Conservation (phyloP, 2,329 filamentous ascomycete genomes). For the Aureobasidium musti region DNA sequence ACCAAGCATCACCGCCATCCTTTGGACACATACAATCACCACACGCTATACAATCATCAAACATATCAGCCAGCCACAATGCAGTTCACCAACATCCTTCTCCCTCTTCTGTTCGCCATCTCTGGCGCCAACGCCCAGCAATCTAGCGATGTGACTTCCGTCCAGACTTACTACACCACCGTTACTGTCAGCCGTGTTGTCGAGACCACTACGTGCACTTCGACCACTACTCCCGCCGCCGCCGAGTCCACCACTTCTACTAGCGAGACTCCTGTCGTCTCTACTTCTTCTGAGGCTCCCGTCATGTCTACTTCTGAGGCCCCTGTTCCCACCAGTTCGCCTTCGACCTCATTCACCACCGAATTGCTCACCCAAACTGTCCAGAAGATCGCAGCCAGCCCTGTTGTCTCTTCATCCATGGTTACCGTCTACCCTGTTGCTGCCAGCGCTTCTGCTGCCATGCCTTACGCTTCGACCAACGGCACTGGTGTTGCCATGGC, state of each 20-base stretch:
- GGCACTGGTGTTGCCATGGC: constrained; percentile 16
- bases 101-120: constrained; percentile 30
- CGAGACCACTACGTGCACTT: constrained; percentile 26
- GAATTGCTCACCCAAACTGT: constrained; percentile 5
- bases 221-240: constrained; percentile 20
- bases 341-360: constrained; percentile 10
- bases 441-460: constrained; percentile 16
- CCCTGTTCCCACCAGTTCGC: constrained; percentile 6
- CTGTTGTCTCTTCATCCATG: constrained; percentile 5
- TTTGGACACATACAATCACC: constrained; percentile 5
- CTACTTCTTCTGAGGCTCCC: not conserved
- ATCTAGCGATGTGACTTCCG: constrained; percentile 18
- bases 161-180: constrained; percentile 31
- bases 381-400: not conserved
- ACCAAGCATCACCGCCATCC: constrained; percentile 22
- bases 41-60: constrained; percentile 8
- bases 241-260: not conserved
- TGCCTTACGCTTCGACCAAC: constrained; percentile 14
- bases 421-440: constrained; percentile 16
- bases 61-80: constrained; percentile 26
- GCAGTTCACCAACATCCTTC: constrained; percentile 29
- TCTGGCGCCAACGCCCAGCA: constrained; percentile 25
- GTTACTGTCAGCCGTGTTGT: constrained; percentile 29
- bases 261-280: not conserved
- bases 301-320: constrained; percentile 7